These are phyloP conservation scores for Chlorophyllum brunneum DNA, from an alignment of 768 basidiomycete species.

Conservation along the genomic window DNA sequence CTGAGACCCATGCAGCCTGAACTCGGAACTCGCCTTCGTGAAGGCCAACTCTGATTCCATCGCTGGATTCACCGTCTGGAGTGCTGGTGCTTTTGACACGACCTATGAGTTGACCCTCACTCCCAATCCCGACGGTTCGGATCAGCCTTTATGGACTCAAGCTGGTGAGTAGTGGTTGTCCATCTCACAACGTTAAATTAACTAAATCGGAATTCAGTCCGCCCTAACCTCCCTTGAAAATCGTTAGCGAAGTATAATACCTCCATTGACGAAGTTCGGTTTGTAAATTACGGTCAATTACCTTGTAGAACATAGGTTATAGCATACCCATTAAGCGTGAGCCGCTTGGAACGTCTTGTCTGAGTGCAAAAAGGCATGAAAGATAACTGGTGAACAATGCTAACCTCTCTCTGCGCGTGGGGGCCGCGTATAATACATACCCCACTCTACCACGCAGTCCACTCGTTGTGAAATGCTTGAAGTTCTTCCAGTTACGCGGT, in stretches of 20 bases:
- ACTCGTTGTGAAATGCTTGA: too few species aligned
- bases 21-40: conserved; percentile 40
- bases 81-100: conserved; percentile 48
- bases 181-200: not conserved
- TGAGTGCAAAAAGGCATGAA: too few species aligned
- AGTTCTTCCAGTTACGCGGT: too few species aligned
- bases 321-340: too few species aligned
- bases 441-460: too few species aligned
- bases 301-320: too few species aligned
- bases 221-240: conserved; percentile 6
- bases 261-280: not conserved
- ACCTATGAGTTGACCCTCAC: conserved; percentile 47
- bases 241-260: not conserved
- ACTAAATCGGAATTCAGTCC: not conserved
- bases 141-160: conserved; percentile 41
- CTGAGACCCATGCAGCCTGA: conserved; percentile 27
- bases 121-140: conserved; percentile 42
- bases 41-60: conserved; percentile 38
- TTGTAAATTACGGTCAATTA: too few species aligned
- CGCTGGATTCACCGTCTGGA: conserved; percentile 52
- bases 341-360: too few species aligned
- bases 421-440: too few species aligned
- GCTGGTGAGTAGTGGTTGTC: conserved; percentile 27
- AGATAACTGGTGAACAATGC: too few species aligned
- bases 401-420: too few species aligned